Evolutionary conservation across 805 yeast genomes (phyloP).

Genomic region (Sugiyamaella floridensis): DNA sequence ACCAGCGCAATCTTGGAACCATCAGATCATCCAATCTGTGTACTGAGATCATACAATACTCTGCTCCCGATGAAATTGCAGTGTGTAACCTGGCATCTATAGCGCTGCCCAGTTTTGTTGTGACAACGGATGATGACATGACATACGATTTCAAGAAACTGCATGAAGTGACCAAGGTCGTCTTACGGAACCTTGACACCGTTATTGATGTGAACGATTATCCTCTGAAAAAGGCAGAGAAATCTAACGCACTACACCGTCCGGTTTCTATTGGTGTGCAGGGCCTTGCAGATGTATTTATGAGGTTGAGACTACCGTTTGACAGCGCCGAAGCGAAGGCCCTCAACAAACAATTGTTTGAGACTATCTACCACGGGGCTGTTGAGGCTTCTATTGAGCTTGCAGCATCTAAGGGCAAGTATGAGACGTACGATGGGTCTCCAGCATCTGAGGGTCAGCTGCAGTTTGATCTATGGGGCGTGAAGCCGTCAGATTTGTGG

Average conservation of each 20-base stretch:
- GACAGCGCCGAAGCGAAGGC: slow-evolving; percentile 67
- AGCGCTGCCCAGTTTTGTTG: slow-evolving; percentile 74
- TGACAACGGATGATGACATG: slow-evolving; percentile 33
- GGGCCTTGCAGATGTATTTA: slow-evolving; percentile 84
- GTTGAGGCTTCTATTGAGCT: slow-evolving; percentile 76
- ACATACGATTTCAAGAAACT: slow-evolving; percentile 59
- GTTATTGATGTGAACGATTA: slow-evolving; percentile 78
- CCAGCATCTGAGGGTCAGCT: slow-evolving; percentile 77
- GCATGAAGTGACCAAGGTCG: slow-evolving; percentile 65
- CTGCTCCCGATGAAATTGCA: slow-evolving; percentile 80
- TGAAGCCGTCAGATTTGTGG: slow-evolving; percentile 62
- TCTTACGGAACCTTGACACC: slow-evolving; percentile 66
- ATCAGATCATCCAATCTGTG: slow-evolving; percentile 90
- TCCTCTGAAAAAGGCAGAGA: slow-evolving; percentile 65
- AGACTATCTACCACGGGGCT: slow-evolving; percentile 90
- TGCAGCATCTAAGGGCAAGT: slow-evolving; percentile 62
- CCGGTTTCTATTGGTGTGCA: slow-evolving; percentile 94
- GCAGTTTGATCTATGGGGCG: slow-evolving; percentile 82
- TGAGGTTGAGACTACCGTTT: slow-evolving; percentile 68
- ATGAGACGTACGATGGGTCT: slow-evolving; percentile 67
- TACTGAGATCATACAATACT: slow-evolving; percentile 85
- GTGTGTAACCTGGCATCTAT: slow-evolving; percentile 92
- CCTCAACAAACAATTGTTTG: slow-evolving; percentile 76
- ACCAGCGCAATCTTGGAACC: slow-evolving; percentile 82
- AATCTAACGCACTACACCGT: slow-evolving; percentile 68